Base-by-base conservation (phyloP, 805 yeast species). In the Ogataea nitratoaversa region DNA sequence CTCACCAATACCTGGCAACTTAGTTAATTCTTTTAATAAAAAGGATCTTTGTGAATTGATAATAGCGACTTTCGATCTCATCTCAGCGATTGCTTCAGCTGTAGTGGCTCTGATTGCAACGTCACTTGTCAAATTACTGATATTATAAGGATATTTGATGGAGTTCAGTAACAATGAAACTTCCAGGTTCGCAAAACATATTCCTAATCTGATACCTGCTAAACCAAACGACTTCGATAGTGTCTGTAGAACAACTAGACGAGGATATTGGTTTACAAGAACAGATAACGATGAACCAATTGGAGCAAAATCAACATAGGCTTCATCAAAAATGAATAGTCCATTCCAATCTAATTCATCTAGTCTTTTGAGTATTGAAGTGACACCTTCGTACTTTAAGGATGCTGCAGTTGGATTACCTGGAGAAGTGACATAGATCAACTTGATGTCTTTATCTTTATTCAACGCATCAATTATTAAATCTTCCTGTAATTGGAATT, bases 91-190 rank as follows among this genome's bases (percentile, higher is more conserved):
- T 23, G 87, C 82, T 9, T 70, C 72, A 3, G 68, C 55, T 5
- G 74, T 66, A 6, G 91, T 74, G 2, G 97, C 95, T 46, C 90
- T 74, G 19, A 70, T 43, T 0, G 95, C 97, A 32, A 88, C 67
- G 40, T 76, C 74, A 4, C 96, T 71, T 1, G 98, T 80, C 48
- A 84, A 67, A 11, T 88, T 74, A 8, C 96, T 86, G 42, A 93
- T 85, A 61, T 91, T 93, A 65, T 93, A 93, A 2, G 99, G 99
- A 28, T 95, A 96, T 60, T 93, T 93, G 84, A 91, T 82, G 19
- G 95, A 78, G 60, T 93, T 93, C 53, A 93, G 66, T 36, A 85
- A 74, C 4, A 62, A 53, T 0, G 96, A 75, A 34, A 93, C 66
- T 45, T 74, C 76, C 12, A 69, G 65, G 14, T 74, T 67, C 3